phyloP scores from a whole-genome alignment of 306 rosid genomes.

The Macrotyloma uniflorum region DNA sequence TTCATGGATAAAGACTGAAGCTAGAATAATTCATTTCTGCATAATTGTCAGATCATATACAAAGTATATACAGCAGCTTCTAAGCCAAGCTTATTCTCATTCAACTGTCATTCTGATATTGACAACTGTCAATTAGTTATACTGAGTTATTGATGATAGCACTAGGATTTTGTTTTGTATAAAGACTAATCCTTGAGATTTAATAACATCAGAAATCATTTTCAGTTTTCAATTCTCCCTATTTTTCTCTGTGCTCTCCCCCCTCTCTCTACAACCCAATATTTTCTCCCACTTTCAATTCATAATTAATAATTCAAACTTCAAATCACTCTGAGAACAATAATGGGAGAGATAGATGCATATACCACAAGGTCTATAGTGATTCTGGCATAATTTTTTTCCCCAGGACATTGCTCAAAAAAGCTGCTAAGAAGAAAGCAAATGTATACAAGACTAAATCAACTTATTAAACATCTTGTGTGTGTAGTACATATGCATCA shows the following conservation, averaged over 20 bases:
- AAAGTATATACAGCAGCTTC: neutral
- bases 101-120: neutral
- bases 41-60: neutral
- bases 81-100: neutral
- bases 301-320: neutral
- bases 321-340: neutral
- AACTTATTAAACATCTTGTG: neutral
- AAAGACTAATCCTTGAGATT: neutral
- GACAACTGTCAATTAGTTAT: neutral
- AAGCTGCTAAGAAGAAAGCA: neutral
- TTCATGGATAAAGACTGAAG: conserved; percentile 18
- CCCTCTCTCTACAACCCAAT: neutral
- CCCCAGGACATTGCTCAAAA: neutral
- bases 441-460: neutral
- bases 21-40: conserved; percentile 11
- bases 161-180: neutral
- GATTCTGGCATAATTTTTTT: conserved; percentile 5
- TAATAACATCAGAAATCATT: neutral
- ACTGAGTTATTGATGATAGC: neutral
- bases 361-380: neutral
- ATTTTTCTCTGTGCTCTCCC: neutral
- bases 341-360: neutral
- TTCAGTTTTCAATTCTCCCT: neutral
- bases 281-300: neutral
- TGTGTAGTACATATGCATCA: neutral